Percentiles rank a stretch among this genome's conserved stretches.
Evolutionary conservation across 1,139 yeast genomes (phyloP).

Genomic region (Yarrowia galli): DNA sequence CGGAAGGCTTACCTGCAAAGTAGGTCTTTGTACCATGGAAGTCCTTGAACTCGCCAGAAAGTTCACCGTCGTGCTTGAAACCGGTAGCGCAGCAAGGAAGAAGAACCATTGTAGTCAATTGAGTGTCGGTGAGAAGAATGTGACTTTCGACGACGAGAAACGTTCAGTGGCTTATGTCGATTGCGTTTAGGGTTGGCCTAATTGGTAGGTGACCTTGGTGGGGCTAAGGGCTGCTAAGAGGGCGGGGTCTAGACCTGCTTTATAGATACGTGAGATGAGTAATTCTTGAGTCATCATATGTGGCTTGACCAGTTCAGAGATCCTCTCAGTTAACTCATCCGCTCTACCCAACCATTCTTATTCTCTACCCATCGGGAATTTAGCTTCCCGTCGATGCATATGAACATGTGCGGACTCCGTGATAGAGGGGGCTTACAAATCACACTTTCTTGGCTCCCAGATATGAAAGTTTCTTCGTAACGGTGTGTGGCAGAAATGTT

Average conservation of each 20-base stretch:
- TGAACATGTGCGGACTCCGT: slow-evolving; percentile 12
- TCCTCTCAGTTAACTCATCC: background rate
- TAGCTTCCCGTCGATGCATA: slow-evolving; percentile 16
- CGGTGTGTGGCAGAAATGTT: background rate
- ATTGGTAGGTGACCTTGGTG: slow-evolving; percentile 3
- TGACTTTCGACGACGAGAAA: slow-evolving; percentile 7
- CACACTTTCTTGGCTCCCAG: background rate
- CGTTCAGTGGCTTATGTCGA: slow-evolving; percentile 25
- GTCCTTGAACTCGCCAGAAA: slow-evolving; percentile 56
- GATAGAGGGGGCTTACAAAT: slow-evolving; percentile 6
- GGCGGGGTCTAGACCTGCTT: background rate
- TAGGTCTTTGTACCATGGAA: slow-evolving; percentile 63
- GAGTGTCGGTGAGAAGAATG: background rate
- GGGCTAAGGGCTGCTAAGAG: background rate
- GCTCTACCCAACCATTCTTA: background rate
- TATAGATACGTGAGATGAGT: background rate
- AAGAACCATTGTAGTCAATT: slow-evolving; percentile 26
- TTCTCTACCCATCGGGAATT: background rate
- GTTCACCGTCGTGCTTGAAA: slow-evolving; percentile 44
- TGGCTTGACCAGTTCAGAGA: too few relatives aligned
- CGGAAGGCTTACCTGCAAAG: slow-evolving; percentile 60
- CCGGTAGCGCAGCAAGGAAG: slow-evolving; percentile 39
- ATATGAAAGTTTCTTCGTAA: background rate
- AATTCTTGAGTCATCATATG: rapidly evolving
- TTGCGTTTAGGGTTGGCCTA: slow-evolving; percentile 22